phyloP scores from a whole-genome alignment of 306 rosid species.

The Cicer cuneatum region DNA sequence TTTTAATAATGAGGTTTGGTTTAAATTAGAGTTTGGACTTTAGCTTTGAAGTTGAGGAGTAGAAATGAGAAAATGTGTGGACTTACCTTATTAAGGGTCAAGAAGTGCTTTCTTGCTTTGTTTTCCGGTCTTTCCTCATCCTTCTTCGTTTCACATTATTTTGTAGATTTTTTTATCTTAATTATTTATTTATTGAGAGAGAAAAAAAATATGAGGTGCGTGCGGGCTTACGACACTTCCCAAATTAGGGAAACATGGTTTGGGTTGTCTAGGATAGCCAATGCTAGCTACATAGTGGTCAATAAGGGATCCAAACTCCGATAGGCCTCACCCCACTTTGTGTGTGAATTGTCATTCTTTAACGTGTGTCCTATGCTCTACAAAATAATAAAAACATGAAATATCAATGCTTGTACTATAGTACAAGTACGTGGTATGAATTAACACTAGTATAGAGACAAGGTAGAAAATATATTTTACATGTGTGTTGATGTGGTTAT shows the following conservation, averaged over 20 bases:
- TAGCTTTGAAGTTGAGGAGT: not conserved
- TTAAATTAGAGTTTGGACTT: not conserved
- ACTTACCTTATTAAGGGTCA: constrained; percentile 37
- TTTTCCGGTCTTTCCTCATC: not conserved
- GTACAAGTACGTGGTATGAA: not conserved
- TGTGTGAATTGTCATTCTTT: constrained; percentile 47
- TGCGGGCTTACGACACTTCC: constrained; percentile 39
- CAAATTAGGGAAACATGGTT: constrained; percentile 32
- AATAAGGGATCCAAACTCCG: too few species aligned
- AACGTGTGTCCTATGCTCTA: constrained; percentile 36
- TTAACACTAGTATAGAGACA: too few species aligned
- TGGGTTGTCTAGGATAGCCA: constrained; percentile 37
- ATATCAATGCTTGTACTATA: not conserved
- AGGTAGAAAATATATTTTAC: too few species aligned
- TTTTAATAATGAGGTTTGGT: not conserved
- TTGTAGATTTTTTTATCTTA: not conserved
- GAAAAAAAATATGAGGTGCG: constrained; percentile 31
- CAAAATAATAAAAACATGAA: not conserved
- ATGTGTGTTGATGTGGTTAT: too few species aligned
- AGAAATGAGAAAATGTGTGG: constrained; percentile 21
- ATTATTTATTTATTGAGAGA: not conserved
- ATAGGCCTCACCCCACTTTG: constrained; percentile 42
- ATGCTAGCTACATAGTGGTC: constrained; percentile 26
- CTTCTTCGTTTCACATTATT: not conserved
- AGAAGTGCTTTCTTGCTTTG: constrained; percentile 16